Evolutionary conservation across 306 rosid species (phyloP), one percentile per base, ranked within the genome.

Genomic region (Corylus avellana): DNA sequence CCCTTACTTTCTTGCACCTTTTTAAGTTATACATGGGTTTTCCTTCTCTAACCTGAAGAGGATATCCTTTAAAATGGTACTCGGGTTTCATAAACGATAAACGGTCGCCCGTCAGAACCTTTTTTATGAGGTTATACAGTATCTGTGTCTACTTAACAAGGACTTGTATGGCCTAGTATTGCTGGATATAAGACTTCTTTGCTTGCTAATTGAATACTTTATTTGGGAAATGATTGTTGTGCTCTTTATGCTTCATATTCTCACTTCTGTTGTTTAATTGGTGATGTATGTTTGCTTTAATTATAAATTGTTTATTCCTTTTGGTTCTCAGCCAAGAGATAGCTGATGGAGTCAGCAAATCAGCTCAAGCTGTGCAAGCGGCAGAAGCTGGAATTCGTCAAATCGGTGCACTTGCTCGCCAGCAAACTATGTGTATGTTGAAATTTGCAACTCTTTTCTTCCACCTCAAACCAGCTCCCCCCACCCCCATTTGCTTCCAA

Each of bases 331-430:
- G 98, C 85, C 97, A 90, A 88, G 98, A 95, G 90, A 89, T 95
- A 84, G 77, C 94, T 73, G 98, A 95, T 20, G 98, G 97, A 76
- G 91, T 95, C 68, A 93, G 4, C 92, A 93, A 90, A 82, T 93
- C 99, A 61, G 80, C 94, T 81, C 96, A 93, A 89, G 96, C 97
- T 66, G 89, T 95, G 82, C 96, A 89, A 82, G 94, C 98, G 9
- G 98, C 98, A 57, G 93, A 90, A 85, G 90, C 94, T 58, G 98
- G 98, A 87, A 86, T 95, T 78, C 91, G 92, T 72, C 90, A 89
- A 83, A 86, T 95, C 8, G 93, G 99, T 37, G 62, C 91, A 12
- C 73, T 89, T 55, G 99, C 99, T 55, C 97, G 84, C 71, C 88
- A 93, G 81, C 93, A 88, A 85, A 95, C 99, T n/a, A 81, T 92